Base-by-base conservation (phyloP, 768 basidiomycete genomes). In the Amanita polypyramis region DNA sequence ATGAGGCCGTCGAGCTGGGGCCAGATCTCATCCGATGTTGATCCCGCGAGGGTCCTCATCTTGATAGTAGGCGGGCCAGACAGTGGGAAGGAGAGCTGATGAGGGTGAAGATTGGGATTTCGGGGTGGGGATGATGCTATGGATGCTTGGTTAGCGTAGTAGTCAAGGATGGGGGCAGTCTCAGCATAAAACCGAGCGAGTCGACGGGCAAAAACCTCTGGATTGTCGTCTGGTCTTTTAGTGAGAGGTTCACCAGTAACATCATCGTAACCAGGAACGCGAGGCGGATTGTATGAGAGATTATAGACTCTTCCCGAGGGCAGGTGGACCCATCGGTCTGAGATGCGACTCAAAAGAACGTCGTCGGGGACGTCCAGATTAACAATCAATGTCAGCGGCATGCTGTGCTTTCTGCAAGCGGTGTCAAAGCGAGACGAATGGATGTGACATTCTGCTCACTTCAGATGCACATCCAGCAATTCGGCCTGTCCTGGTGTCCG, bases 261-360 rank as follows among this genome's bases (percentile, higher is more conserved):
- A 57, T 96, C 90, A 65, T 96, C 92, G 43, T 75, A 69, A 1
- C 93, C 90, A 4, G 79, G 70, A 1, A 84, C 76, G 55, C 80
- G 80, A 12, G 92, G 93, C 11, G 73, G 80, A 63, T 92, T 95
- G 65, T 90, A 95, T 6, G 82, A 81, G 62, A 81, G 72, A 64
- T 93, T 95, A 70, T 96, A 96, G 10, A 94, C 82, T 10, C 92
- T 76, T 12, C 92, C 92, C 0, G 90, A 93, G 5, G 87, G 79
- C 11, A 84, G 70, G 60, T 95, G 92, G 19, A 94, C 75, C 85
- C 84, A 94, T 34, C 92, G 82, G 59, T 94, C 90, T 10, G 85
- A 84, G 55, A 95, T 93, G 43, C 92, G 84, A 50, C 76, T 71
- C 15, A 94, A 70, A 58, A 95, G 93, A 44, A 90, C 74, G 49